Evolutionary conservation across 75 land plant species (phyloP), one percentile per base, ranked within the genome.

Genomic region (Isoetes taiwanensis): DNA sequence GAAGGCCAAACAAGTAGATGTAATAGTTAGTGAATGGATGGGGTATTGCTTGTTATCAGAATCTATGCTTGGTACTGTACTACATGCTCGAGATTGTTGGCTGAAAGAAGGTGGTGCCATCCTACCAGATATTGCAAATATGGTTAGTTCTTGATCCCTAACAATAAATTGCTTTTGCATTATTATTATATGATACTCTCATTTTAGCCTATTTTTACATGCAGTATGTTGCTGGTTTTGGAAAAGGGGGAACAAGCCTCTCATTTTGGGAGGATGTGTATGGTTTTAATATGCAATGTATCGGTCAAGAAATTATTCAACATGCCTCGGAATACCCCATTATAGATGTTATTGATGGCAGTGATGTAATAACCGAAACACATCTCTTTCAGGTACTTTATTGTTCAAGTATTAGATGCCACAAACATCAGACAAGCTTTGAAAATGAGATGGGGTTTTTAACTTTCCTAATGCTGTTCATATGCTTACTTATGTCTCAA

Each of bases 11-110:
- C 77, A 88, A 38, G 69, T 93, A 56, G 98, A 93, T 79, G 83
- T 93, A 21, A 55, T 93, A 60, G 55, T 93, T 39, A 93, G 98
- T 68, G 98, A 93, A 61, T 93, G 98, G 98, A 93, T 93, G 98
- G 98, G 98, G 5, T 93, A 93, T 58, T 78, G 88, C 64, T 66
- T 91, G 4, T 58, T 84, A 2, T 93, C 78, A 61, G 98, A 93
- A 64, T 76, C 93, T 0, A 91, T 91, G 94, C 81, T 93, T n/a
- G 74, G 75, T 52, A 87, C 95, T 4, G 98, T 93, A 25, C 76
- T 93, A 11, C 73, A 76, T 79, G 98, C 98, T 42, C 79, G 98
- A 40, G 98, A 93, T 65, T 60, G 42, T 30, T 93, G 91, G 89
- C 58, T 93, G 56, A 87, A 87, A 52, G 94, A 83, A 62, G 95